Percentiles rank a stretch among this genome's conserved stretches.
Evolutionary conservation across 768 basidiomycete genomes (phyloP).

Genomic region (Pulveroboletus sp.): DNA sequence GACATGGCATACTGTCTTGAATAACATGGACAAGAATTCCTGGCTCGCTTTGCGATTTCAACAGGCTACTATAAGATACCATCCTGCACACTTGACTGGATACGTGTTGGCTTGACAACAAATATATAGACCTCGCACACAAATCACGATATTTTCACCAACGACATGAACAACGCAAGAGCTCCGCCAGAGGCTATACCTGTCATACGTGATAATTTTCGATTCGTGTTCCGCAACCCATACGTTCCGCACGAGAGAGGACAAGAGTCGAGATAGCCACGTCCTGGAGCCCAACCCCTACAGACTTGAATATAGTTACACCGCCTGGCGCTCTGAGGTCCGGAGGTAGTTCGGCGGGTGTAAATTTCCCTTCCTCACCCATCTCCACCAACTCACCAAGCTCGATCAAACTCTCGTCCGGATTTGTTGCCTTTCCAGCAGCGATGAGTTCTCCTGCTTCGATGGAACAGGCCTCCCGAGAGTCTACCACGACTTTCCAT

Average conservation of each 20-base stretch:
- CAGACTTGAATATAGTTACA: conserved; percentile 83
- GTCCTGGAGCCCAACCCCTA: conserved; percentile 85
- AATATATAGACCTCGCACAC: background rate
- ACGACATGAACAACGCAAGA: background rate
- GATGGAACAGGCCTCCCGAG: conserved; percentile 55
- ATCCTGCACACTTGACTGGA: background rate
- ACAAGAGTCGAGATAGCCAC: conserved; percentile 74
- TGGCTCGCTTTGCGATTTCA: background rate
- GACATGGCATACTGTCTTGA: background rate
- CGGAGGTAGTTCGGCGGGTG: conserved; percentile 10
- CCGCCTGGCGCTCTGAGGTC: conserved; percentile 32
- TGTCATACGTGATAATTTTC: background rate
- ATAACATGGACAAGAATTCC: background rate
- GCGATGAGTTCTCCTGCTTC: conserved; percentile 85
- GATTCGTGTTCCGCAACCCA: conserved; percentile 43
- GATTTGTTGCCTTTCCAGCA: conserved; percentile 37
- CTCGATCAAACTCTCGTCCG: conserved; percentile 47
- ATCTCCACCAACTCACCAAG: conserved; percentile 57
- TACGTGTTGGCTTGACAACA: background rate
- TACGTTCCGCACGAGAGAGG: conserved; percentile 52
- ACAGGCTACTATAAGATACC: background rate
- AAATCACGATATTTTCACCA: background rate
- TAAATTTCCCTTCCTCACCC: conserved; percentile 3
- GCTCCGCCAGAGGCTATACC: too few relatives aligned
- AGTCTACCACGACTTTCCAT: conserved; percentile 65